These are phyloP conservation scores for Boletus edulis DNA, from an alignment of 768 basidiomycete genomes.

Conservation along the genomic window DNA sequence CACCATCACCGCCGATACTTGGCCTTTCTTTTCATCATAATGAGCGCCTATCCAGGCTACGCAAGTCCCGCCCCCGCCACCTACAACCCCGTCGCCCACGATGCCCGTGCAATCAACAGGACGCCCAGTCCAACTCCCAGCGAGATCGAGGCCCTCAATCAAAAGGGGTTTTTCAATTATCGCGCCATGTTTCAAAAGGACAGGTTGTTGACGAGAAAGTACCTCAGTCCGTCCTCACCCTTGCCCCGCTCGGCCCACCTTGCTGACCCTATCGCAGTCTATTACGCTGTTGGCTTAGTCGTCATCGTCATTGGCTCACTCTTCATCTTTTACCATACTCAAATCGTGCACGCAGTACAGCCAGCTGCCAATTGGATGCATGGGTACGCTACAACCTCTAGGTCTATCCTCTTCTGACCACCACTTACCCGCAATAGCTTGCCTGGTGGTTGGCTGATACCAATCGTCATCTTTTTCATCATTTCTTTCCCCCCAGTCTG, in stretches of 20 bases:
- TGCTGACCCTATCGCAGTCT: conserved; percentile 30
- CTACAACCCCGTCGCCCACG: conserved; percentile 14
- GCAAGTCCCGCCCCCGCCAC: neutral
- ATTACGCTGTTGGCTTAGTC: conserved; percentile 49
- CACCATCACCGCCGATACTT: too few species aligned
- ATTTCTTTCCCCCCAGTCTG: conserved; percentile 82
- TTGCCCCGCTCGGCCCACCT: neutral
- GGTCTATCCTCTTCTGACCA: neutral
- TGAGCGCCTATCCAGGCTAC: conserved; percentile 20
- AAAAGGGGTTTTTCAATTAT: conserved; percentile 44
- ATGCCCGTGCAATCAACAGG: conserved; percentile 26
- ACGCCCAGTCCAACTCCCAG: conserved; percentile 69
- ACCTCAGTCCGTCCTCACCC: conserved; percentile 48
- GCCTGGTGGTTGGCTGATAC: conserved; percentile 67
- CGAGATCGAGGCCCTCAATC: conserved; percentile 45
- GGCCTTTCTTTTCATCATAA: neutral
- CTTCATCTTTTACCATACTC: conserved; percentile 59
- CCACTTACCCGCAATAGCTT: conserved; percentile 35
- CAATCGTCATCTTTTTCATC: conserved; percentile 78
- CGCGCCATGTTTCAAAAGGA: conserved; percentile 41
- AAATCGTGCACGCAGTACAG: conserved; percentile 48
- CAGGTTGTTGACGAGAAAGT: conserved; percentile 56
- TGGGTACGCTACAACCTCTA: conserved; percentile 24
- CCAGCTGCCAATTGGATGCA: conserved; percentile 49
- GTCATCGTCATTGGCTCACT: conserved; percentile 49